Percentiles rank a stretch among this genome's conserved stretches.
phyloP scores from a whole-genome alignment of 2,329 filamentous ascomycete genomes.

The Penicillium vulpinum region DNA sequence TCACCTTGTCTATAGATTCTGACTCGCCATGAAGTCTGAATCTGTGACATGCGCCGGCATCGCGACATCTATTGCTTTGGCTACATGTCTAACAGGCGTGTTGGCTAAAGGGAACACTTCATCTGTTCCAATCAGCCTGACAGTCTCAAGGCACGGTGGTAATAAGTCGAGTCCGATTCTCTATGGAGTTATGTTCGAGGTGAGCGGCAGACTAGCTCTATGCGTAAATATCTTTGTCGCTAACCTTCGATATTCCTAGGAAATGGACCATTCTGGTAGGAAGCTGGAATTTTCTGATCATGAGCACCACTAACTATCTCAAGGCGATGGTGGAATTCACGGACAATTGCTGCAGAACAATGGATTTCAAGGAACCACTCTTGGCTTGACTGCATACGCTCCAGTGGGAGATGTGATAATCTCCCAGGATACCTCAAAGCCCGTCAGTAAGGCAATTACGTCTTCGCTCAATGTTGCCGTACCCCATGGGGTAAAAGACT shows the following conservation, averaged over 20 bases:
- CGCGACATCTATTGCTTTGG: neutral
- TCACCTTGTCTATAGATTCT: neutral
- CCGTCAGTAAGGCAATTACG: constrained; percentile 30
- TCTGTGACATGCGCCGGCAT: neutral
- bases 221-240: neutral
- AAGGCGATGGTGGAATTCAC: constrained; percentile 38
- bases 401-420: constrained; percentile 29
- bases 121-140: constrained; percentile 26
- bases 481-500: constrained; percentile 19
- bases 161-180: constrained; percentile 36
- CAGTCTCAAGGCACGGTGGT: constrained; percentile 27
- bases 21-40: constrained; percentile 7
- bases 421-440: constrained; percentile 23
- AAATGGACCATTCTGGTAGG: constrained; percentile 38
- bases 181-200: constrained; percentile 42
- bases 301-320: neutral
- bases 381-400: constrained; percentile 29
- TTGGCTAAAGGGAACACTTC: neutral
- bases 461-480: constrained; percentile 30
- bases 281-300: neutral
- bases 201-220: constrained; percentile 7
- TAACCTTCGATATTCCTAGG: constrained; percentile 18
- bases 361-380: constrained; percentile 34
- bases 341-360: constrained; percentile 37
- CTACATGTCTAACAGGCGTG: neutral